Evolutionary conservation across 768 basidiomycete species (phyloP).

Genomic region (Multifurca ochricompacta): DNA sequence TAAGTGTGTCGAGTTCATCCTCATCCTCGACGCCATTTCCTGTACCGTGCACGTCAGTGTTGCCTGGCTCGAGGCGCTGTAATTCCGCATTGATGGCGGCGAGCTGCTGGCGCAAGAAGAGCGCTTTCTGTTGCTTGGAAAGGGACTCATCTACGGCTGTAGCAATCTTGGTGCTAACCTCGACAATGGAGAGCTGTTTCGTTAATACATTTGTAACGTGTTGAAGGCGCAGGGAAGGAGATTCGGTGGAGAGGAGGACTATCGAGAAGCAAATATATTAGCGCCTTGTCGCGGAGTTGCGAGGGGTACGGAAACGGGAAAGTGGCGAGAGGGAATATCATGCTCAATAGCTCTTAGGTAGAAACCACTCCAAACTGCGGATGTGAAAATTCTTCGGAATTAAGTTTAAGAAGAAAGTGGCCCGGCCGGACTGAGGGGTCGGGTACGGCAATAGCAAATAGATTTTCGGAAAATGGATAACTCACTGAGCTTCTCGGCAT

Average conservation of each 20-base stretch:
- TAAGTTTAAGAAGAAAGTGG: no score
- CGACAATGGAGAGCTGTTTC: constrained; percentile 70
- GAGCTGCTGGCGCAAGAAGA: constrained; percentile 77
- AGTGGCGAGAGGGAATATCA: not conserved
- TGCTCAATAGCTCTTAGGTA: no score
- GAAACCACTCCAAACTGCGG: no score
- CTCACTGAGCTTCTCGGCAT: constrained; percentile 65
- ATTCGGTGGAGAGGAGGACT: constrained; percentile 57
- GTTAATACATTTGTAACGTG: constrained; percentile 64
- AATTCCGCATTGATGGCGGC: constrained; percentile 75
- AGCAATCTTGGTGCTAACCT: constrained; percentile 76
- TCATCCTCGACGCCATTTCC: constrained; percentile 44
- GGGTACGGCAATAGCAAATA: not conserved
- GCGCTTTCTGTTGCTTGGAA: constrained; percentile 85
- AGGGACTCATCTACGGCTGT: constrained; percentile 74
- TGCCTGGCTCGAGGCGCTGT: constrained; percentile 37
- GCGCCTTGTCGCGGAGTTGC: not conserved
- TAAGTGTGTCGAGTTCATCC: constrained; percentile 70
- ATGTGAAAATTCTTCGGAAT: no score
- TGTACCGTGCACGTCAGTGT: not conserved
- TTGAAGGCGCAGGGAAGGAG: constrained; percentile 53
- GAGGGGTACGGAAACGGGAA: not conserved
- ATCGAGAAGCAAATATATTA: not conserved
- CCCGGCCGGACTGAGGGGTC: no score
- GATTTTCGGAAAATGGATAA: constrained; percentile 8